Conservation (phyloP, 2,329 filamentous ascomycete species). For the Claviceps digitariae region DNA sequence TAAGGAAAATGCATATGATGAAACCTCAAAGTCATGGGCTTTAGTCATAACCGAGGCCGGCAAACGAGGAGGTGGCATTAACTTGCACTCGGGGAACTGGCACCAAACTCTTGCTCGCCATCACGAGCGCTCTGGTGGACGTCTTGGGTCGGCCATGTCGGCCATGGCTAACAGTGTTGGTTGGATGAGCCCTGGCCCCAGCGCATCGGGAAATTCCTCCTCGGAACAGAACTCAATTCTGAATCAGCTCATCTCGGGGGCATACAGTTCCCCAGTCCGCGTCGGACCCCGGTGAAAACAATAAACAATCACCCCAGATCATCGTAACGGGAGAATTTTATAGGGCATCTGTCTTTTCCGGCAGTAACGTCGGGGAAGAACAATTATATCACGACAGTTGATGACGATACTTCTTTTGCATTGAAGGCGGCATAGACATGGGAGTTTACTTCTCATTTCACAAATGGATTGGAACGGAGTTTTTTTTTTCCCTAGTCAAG, state of each 20-base stretch:
- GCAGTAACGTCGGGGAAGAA: constrained; percentile 14
- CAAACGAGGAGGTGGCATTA: constrained; percentile 82
- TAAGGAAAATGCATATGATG: constrained; percentile 92
- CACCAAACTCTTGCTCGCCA: constrained; percentile 78
- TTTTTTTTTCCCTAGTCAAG: constrained; percentile 7
- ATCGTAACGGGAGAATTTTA: neutral
- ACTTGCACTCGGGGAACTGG: constrained; percentile 82
- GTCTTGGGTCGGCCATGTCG: constrained; percentile 65
- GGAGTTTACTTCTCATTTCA: constrained; percentile 16
- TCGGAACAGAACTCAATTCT: constrained; percentile 43
- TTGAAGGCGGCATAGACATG: constrained; percentile 24
- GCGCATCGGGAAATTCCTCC: constrained; percentile 12
- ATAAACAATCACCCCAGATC: neutral
- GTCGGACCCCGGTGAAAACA: constrained; percentile 45
- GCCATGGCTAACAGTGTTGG: constrained; percentile 62
- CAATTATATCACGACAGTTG: constrained; percentile 11
- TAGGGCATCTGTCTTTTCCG: constrained; percentile 1
- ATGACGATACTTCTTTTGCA: constrained; percentile 21
- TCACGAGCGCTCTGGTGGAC: constrained; percentile 73
- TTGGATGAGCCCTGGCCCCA: constrained; percentile 50
- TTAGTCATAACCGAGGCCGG: constrained; percentile 80
- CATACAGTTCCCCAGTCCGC: constrained; percentile 44
- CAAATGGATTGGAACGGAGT: constrained; percentile 19
- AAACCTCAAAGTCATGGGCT: constrained; percentile 87
- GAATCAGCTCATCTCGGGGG: constrained; percentile 47